Conservation (phyloP, 2,329 filamentous ascomycete species). For the Colletotrichum navitas region DNA sequence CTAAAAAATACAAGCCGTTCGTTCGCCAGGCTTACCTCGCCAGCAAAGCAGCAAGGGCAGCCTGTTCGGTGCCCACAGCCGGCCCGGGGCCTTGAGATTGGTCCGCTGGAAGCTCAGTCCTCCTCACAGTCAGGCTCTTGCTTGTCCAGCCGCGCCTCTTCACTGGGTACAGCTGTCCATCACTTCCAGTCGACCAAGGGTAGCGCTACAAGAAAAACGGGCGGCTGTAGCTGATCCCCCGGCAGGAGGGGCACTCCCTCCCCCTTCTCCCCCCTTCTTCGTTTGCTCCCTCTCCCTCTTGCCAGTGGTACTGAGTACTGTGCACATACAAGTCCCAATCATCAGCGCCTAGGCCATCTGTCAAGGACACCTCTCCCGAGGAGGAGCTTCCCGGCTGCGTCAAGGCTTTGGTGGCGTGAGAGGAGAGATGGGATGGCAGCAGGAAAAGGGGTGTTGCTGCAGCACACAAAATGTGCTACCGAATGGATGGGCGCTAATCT, state of each 20-base stretch:
- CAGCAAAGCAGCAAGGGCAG: conserved; percentile 24
- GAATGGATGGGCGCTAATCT: conserved; percentile 27
- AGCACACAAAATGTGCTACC: conserved; percentile 23
- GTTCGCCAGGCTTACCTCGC: conserved; percentile 20
- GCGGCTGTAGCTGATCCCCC: conserved; percentile 22
- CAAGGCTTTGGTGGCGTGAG: conserved; percentile 33
- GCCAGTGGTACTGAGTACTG: conserved; percentile 1
- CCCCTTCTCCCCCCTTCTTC: not conserved
- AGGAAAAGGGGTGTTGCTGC: conserved; percentile 20
- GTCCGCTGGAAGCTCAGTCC: conserved; percentile 13
- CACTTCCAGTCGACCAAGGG: conserved; percentile 19
- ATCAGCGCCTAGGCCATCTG: conserved; percentile 1
- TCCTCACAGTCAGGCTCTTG: conserved; percentile 26
- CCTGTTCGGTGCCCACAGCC: conserved; percentile 24
- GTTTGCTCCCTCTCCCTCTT: not conserved
- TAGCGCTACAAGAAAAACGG: conserved; percentile 20
- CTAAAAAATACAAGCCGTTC: conserved; percentile 8
- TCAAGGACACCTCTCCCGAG: not conserved
- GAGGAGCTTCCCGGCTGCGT: conserved; percentile 20
- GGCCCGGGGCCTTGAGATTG: conserved; percentile 27
- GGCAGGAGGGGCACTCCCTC: not conserved
- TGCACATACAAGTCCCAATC: conserved; percentile 3
- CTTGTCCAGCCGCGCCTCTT: conserved; percentile 20
- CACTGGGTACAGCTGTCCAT: conserved; percentile 23
- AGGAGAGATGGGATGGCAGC: conserved; percentile 39